phyloP scores from a whole-genome alignment of 2,329 filamentous ascomycete species.

The Tolypocladium inflatum region DNA sequence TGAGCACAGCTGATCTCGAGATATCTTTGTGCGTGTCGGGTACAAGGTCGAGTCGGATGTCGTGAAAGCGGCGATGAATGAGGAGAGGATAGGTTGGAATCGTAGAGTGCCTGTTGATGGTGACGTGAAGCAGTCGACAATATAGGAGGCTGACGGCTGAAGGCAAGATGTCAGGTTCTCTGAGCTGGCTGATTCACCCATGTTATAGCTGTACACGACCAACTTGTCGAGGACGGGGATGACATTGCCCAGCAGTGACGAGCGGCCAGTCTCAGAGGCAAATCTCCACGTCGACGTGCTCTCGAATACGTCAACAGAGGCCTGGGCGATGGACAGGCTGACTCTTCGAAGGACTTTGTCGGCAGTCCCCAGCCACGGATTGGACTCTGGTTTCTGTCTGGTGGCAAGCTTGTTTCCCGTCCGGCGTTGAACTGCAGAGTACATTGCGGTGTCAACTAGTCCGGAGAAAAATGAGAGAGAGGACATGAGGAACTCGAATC shows the following conservation, averaged over 20 bases:
- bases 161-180: constrained; percentile 50
- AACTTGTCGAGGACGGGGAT: constrained; percentile 63
- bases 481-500: constrained; percentile 68
- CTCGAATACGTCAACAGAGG: constrained; percentile 75
- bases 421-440: constrained; percentile 58
- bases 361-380: constrained; percentile 61
- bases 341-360: constrained; percentile 68
- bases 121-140: constrained; percentile 69
- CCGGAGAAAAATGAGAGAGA: constrained; percentile 65
- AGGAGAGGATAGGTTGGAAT: constrained; percentile 66
- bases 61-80: constrained; percentile 41
- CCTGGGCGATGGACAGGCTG: constrained; percentile 62
- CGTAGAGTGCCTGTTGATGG: constrained; percentile 59
- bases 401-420: constrained; percentile 38
- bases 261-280: constrained; percentile 54
- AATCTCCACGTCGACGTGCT: constrained; percentile 84
- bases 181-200: constrained; percentile 49
- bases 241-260: constrained; percentile 58
- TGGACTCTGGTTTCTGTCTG: constrained; percentile 36
- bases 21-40: constrained; percentile 40
- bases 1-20: constrained; percentile 52
- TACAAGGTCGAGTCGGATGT: constrained; percentile 55
- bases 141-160: constrained; percentile 61
- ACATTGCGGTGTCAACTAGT: constrained; percentile 66
- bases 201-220: constrained; percentile 62